Conservation (phyloP, 1,284 basidiomycete genomes). For the Austropuccinia psidii region DNA sequence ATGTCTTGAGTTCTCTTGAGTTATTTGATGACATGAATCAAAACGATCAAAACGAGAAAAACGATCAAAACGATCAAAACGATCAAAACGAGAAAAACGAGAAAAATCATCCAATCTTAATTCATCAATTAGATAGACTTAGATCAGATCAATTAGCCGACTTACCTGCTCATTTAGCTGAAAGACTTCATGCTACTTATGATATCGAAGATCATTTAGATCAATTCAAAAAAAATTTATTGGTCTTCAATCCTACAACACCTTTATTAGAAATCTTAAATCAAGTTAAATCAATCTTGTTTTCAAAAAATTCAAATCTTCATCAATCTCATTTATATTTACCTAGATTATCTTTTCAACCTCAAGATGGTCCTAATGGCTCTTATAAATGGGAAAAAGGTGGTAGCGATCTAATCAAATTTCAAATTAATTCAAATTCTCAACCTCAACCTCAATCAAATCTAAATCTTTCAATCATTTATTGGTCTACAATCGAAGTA, state of each 20-base stretch:
- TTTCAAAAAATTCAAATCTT: neutral
- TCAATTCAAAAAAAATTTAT: neutral
- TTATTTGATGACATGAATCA: no score
- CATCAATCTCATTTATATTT: conserved; percentile 21
- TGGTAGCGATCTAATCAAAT: conserved; percentile 25
- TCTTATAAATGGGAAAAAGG: conserved; percentile 29
- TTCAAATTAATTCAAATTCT: neutral
- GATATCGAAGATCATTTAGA: conserved; percentile 36
- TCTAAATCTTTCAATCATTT: neutral
- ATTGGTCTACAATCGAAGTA: conserved; percentile 33
- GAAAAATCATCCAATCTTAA: no score
- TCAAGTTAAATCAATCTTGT: neutral
- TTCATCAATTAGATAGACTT: no score
- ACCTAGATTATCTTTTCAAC: conserved; percentile 25
- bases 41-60: no score
- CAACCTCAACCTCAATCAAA: neutral
- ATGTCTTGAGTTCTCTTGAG: no score
- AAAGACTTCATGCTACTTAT: conserved; percentile 30
- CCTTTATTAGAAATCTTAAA: conserved; percentile 8
- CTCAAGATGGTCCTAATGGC: conserved; percentile 5
- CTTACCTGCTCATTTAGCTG: conserved; percentile 22
- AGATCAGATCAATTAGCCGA: conserved; percentile 27
- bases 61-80: no score
- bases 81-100: no score
- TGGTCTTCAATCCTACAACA: conserved; percentile 21